Evolutionary conservation across 2,329 filamentous ascomycete species (phyloP), one percentile per base, ranked within the genome.

Genomic region (Beauveria rudraprayagi): DNA sequence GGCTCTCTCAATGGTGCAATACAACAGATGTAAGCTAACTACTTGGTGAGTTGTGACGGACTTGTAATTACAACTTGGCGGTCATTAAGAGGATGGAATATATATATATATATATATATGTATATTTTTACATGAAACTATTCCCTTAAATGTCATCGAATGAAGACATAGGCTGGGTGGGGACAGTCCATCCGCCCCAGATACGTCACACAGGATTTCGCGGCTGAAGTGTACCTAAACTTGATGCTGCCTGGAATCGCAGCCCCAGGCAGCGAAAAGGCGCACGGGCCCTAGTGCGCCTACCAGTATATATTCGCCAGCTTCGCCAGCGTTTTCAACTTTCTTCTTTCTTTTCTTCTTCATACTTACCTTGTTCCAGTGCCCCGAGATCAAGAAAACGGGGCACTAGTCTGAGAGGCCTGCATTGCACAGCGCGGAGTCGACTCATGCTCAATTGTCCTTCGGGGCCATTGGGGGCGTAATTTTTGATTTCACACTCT

Each of bases 401-500:
- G 67, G 67, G 61, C 66, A 67, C 70, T 73, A 78, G 74, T 69
- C 67, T 67, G 73, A 75, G 70, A 73, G 72, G 73, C 76, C 78
- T 80, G 77, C 78, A 81, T 80, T 78, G 78, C 78, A 81, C 78
- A 78, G 70, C 77, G 78, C 74, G 78, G 78, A 73, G 76, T 77
- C 72, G 68, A 73, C 72, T 73, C 70, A 69, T 67, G 65, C 73
- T 79, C 75, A 73, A 79, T 78, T 80, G 77, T 75, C 77, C 76
- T 80, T 79, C 73, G 74, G 75, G 76, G 75, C 77, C 78, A 77
- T 80, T 74, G 76, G 73, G 72, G 73, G 75, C 70, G 75, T 50
- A 80, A 79, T 78, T 79, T 78, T 79, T 78, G 77, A 72, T 79
- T 68, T 73, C 65, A 59, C 34, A 60, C 60, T 65, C 75, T 80